Conservation (phyloP, 2,329 filamentous ascomycete genomes). For the Colletotrichum musicola region DNA sequence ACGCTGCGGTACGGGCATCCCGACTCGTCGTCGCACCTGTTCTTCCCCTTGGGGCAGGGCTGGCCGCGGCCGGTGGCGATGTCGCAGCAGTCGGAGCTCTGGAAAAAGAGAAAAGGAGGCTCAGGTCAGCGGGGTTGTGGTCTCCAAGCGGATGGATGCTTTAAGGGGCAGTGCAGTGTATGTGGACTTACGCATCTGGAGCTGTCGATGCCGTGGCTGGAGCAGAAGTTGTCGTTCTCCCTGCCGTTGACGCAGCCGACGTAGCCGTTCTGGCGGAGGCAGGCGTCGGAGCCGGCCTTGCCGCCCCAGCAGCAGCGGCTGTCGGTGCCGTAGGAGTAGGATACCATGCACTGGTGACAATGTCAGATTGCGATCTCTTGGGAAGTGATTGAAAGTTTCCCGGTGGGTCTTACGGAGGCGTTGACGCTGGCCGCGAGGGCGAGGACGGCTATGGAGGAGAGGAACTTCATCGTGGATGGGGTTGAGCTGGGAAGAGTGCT, state of each 20-base stretch:
- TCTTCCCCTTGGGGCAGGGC: neutral
- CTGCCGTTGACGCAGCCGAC: conserved; percentile 13
- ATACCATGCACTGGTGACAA: neutral
- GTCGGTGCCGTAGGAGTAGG: neutral
- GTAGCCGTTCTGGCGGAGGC: conserved; percentile 13
- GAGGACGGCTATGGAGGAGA: neutral
- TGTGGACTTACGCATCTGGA: neutral
- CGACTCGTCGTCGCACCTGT: neutral
- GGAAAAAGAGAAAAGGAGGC: no score
- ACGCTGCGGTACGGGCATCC: neutral
- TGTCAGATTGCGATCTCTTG: no score
- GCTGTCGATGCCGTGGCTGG: neutral
- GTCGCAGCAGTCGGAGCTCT: neutral
- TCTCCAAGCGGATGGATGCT: neutral
- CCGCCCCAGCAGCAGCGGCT: conserved; percentile 18
- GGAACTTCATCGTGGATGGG: conserved; percentile 11
- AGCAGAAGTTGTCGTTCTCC: conserved; percentile 10
- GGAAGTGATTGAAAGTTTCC: no score
- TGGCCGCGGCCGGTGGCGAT: neutral
- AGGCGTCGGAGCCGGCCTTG: neutral
- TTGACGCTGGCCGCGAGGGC: neutral
- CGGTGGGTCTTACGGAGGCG: conserved; percentile 3
- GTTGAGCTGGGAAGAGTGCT: no score
- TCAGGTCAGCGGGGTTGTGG: neutral
- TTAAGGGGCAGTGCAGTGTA: no score